Evolutionary conservation across 768 basidiomycete species (phyloP), one percentile per base, ranked within the genome.

Genomic region (Mycena rosella): DNA sequence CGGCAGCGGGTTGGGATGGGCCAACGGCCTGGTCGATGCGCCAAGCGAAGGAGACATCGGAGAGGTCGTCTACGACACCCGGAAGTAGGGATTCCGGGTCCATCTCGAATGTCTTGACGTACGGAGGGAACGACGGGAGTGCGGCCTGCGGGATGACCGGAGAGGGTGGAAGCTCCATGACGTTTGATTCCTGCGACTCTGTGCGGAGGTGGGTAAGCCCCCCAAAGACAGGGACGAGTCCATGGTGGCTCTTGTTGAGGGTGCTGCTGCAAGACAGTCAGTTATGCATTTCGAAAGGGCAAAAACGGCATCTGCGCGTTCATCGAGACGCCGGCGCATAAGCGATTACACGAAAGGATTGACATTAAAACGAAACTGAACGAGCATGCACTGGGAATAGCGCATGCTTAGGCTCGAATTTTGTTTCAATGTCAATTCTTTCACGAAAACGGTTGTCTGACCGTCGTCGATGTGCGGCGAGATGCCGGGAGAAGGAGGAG

Each of bases 61-160:
- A 82, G 44, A 96, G 85, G 71, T 94, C 93, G n/a, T 90, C 87
- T 22, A 93, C 85, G 18, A 95, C 91, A 0, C 88, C 89, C 3
- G 93, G 92, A 47, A 93, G 85, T 24, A 96, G 86, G 18, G 87
- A 87, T 66, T 92, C 92, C 13, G 93, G 93, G 73, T 96, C 90
- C 15, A 89, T 88, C 73, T 93, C 89, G 74, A 86, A 86, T 1
- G 87, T 86, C 72, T 89, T 92, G 72, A 90, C 83, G 72, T 87
- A 83, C 0, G 87, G 87, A 27, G 87, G 81, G 66, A 86, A 84
- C 3, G 81, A 49, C 14, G 85, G 85, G 10, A 77, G 81, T 15
- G 81, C 77, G 27, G 81, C 74, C 17, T 83, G 75, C 47, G 91
- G 90, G 4, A 88, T 70, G 8, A 76, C 80, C 2, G 93, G 93